phyloP scores from a whole-genome alignment of 345 rosid species.

The Linum trigynum region DNA sequence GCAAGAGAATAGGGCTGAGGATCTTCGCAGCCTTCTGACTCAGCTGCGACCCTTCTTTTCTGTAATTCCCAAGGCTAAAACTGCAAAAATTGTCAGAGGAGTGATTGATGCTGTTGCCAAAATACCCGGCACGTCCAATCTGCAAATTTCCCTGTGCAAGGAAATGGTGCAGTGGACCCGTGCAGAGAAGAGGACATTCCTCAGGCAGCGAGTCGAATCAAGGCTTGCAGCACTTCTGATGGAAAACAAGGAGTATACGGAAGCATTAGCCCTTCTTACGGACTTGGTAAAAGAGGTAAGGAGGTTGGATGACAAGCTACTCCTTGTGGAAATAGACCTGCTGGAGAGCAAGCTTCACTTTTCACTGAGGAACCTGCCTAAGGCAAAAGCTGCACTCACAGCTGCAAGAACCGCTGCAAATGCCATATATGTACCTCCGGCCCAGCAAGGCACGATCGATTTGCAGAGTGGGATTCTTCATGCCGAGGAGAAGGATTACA shows the following conservation, averaged over 20 bases:
- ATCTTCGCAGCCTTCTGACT: constrained; percentile 60
- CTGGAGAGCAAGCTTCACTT: constrained; percentile 90
- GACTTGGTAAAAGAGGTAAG: constrained; percentile 82
- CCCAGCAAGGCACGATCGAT: constrained; percentile 91
- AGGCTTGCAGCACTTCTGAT: constrained; percentile 85
- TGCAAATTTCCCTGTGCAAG: constrained; percentile 78
- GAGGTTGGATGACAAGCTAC: constrained; percentile 87
- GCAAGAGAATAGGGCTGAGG: constrained; percentile 75
- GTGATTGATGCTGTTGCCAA: constrained; percentile 89
- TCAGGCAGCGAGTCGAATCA: constrained; percentile 88
- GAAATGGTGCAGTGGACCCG: constrained; percentile 94
- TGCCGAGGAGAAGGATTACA: constrained; percentile 96
- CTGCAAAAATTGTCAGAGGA: constrained; percentile 79
- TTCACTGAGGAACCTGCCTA: constrained; percentile 82
- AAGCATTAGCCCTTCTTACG: constrained; percentile 63
- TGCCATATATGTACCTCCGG: constrained; percentile 89
- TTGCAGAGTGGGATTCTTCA: constrained; percentile 96
- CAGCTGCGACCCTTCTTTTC: constrained; percentile 82
- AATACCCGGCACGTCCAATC: constrained; percentile 79
- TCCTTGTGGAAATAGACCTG: constrained; percentile 83
- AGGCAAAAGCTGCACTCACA: constrained; percentile 93
- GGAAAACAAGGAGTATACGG: constrained; percentile 74
- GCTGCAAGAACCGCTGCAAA: constrained; percentile 97
- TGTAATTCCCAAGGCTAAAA: constrained; percentile 85
- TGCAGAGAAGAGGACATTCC: constrained; percentile 83